Evolutionary conservation across 495 filamentous ascomycete genomes (phyloP).

Genomic region (Trichoderma virens): DNA sequence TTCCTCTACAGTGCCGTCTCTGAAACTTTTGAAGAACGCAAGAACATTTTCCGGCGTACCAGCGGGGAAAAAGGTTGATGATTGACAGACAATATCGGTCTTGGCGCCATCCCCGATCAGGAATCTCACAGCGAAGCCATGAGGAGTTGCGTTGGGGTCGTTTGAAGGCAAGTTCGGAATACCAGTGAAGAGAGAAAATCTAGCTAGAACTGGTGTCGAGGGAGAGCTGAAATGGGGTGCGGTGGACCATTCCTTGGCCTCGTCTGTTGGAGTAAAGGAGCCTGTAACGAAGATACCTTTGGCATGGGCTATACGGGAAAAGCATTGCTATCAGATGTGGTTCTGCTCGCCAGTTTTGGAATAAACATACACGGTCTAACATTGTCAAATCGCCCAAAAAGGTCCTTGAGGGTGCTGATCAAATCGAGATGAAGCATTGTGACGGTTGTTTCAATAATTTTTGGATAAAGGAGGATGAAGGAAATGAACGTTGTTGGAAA

Average conservation of each 20-base stretch:
- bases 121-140: constrained; percentile 44
- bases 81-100: constrained; percentile 49
- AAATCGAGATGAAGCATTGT: neutral
- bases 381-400: neutral
- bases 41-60: constrained; percentile 42
- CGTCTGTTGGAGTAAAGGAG: constrained; percentile 39
- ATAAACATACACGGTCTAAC: neutral
- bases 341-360: neutral
- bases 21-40: constrained; percentile 34
- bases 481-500: no score
- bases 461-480: no score
- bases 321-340: neutral
- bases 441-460: neutral
- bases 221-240: constrained; percentile 43
- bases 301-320: constrained; percentile 38
- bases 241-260: constrained; percentile 34
- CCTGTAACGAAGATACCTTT: constrained; percentile 41
- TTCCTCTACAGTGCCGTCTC: constrained; percentile 24
- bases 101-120: constrained; percentile 34
- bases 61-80: constrained; percentile 39
- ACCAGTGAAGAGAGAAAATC: constrained; percentile 48
- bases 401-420: neutral
- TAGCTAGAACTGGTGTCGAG: constrained; percentile 38
- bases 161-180: constrained; percentile 44
- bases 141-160: constrained; percentile 39